Evolutionary conservation across 345 rosid genomes (phyloP).

Genomic region (Salix udensis): DNA sequence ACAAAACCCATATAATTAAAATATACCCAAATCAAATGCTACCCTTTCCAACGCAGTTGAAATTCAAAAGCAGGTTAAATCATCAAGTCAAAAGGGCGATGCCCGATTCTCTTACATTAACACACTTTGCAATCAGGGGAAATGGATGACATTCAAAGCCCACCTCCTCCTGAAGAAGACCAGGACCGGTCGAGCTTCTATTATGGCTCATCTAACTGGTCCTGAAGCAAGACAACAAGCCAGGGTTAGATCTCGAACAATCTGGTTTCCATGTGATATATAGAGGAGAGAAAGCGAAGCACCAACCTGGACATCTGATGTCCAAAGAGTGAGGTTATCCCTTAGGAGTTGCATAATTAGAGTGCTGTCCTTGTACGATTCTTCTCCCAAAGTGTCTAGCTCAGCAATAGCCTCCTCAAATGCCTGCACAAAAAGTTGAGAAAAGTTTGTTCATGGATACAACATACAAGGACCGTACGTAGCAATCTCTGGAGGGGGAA

Average conservation of each 20-base stretch:
- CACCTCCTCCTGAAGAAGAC: conserved; percentile 54
- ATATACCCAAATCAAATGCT: conserved; percentile 5
- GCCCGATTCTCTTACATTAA: conserved; percentile 9
- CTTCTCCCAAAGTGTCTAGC: conserved; percentile 86
- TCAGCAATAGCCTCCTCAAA: conserved; percentile 97
- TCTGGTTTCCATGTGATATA: not conserved
- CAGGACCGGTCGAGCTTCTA: conserved; percentile 30
- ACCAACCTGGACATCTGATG: conserved; percentile 86
- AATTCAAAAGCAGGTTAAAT: conserved; percentile 21
- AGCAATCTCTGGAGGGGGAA: not conserved
- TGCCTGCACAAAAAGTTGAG: conserved; percentile 39
- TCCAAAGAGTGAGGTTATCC: conserved; percentile 96
- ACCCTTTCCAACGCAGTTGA: conserved; percentile 14
- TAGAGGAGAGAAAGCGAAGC: not conserved
- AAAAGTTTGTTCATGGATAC: not conserved
- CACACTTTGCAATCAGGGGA: conserved; percentile 28
- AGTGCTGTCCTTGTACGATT: conserved; percentile 97
- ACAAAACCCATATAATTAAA: not conserved
- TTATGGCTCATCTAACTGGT: conserved; percentile 73
- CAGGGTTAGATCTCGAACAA: not conserved
- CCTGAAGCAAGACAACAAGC: conserved; percentile 39
- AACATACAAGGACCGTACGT: not conserved
- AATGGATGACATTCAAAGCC: conserved; percentile 63
- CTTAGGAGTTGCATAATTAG: conserved; percentile 91
- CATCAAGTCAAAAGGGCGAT: conserved; percentile 16